Conservation (phyloP, 2,329 filamentous ascomycete genomes). For the Apiospora marii region DNA sequence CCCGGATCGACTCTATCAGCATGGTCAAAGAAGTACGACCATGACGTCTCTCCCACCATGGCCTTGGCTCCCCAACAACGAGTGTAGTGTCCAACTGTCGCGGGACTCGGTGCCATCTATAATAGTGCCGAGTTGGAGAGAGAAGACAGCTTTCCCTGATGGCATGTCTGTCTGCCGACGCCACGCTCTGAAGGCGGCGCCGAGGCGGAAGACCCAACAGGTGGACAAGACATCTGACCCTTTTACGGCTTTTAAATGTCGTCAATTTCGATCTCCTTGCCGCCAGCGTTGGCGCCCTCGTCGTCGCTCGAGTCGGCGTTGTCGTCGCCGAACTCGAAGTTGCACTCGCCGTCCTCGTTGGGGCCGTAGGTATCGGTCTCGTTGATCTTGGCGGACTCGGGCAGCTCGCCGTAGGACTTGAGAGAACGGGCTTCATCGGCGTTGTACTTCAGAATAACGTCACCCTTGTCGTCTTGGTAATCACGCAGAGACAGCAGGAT, state of each 20-base stretch:
- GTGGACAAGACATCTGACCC: constrained; percentile 27
- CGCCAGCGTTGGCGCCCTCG: constrained; percentile 62
- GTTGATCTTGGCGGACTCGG: constrained; percentile 99
- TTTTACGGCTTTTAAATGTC: constrained; percentile 73
- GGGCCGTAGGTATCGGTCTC: constrained; percentile 95
- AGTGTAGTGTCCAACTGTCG: constrained; percentile 54
- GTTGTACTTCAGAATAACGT: constrained; percentile 94
- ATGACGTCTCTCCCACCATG: constrained; percentile 71
- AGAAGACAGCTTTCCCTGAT: constrained; percentile 64
- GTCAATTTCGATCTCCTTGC: constrained; percentile 87
- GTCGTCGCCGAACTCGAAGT: constrained; percentile 99
- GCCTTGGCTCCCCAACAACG: constrained; percentile 39
- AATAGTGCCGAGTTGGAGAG: constrained; percentile 44
- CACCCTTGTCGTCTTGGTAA: constrained; percentile 94
- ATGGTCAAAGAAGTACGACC: constrained; percentile 43
- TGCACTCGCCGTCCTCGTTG: constrained; percentile 92
- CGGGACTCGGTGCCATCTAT: constrained; percentile 41
- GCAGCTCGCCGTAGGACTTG: constrained; percentile 97
- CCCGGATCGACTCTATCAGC: background rate
- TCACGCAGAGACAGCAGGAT: constrained; percentile 87
- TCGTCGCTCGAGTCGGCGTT: constrained; percentile 68
- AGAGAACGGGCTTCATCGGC: constrained; percentile 94
- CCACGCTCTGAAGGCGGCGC: constrained; percentile 4
- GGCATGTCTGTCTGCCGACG: constrained; percentile 17
- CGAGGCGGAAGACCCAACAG: constrained; percentile 24